Evolutionary conservation across 1,284 basidiomycete species (phyloP).

Genomic region (Pseudozyma flocculosa): DNA sequence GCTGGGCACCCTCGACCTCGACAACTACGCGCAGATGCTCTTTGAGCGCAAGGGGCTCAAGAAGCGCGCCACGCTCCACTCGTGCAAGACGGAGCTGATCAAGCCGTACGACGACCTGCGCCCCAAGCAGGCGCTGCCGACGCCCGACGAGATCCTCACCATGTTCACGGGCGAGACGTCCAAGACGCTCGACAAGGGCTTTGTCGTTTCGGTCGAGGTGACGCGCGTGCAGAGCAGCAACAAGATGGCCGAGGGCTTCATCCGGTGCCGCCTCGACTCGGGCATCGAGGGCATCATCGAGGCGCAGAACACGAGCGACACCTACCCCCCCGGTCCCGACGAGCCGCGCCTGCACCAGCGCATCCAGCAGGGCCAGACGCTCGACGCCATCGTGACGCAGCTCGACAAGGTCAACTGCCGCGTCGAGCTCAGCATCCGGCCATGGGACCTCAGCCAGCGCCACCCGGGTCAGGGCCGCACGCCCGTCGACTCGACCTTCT

Average conservation of each 20-base stretch:
- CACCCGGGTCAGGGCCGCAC: conserved; percentile 69
- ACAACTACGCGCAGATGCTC: conserved; percentile 93
- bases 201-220: conserved; percentile 80
- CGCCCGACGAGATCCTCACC: conserved; percentile 79
- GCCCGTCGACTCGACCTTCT: conserved; percentile 67
- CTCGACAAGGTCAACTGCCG: conserved; percentile 69
- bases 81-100: conserved; percentile 73
- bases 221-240: conserved; percentile 63
- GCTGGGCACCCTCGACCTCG: conserved; percentile 86
- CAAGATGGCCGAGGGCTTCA: conserved; percentile 34
- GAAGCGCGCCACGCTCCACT: conserved; percentile 69
- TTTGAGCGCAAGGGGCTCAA: conserved; percentile 62
- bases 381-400: conserved; percentile 78
- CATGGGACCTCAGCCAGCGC: conserved; percentile 69
- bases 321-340: conserved; percentile 36
- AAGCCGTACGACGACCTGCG: conserved; percentile 80
- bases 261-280: conserved; percentile 79
- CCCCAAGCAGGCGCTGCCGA: conserved; percentile 68
- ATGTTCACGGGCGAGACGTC: conserved; percentile 93
- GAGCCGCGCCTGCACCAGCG: conserved; percentile 44
- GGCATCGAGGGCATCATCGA: conserved; percentile 66
- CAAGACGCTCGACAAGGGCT: conserved; percentile 74
- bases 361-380: conserved; percentile 66
- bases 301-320: conserved; percentile 38
- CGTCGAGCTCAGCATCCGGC: conserved; percentile 76